These are phyloP conservation scores for Ascomycota sp. DNA, from an alignment of 2,329 filamentous ascomycete genomes.

Conservation along the genomic window DNA sequence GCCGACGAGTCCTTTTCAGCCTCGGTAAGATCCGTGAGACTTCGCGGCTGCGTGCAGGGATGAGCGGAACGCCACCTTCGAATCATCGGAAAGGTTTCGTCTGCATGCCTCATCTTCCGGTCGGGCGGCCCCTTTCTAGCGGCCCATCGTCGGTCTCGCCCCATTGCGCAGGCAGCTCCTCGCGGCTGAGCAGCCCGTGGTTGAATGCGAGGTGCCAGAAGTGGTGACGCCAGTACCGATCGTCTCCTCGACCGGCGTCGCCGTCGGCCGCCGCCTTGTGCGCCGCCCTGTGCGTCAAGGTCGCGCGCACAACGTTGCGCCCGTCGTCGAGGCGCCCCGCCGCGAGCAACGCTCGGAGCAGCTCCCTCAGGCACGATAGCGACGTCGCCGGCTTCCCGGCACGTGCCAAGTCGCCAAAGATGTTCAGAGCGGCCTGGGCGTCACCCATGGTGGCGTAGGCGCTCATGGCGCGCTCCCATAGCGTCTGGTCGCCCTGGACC, in stretches of 20 bases:
- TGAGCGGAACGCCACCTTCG: too few relatives aligned
- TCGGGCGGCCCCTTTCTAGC: too few relatives aligned
- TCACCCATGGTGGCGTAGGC: conserved; percentile 40
- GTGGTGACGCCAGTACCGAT: conserved; percentile 24
- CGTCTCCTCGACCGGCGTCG: conserved; percentile 2
- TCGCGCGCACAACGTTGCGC: conserved; percentile 11
- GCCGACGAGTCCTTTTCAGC: too few relatives aligned
- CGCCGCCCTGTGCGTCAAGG: conserved; percentile 10
- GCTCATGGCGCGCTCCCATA: conserved; percentile 52
- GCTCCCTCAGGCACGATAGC: conserved; percentile 20
- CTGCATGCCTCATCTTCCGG: too few relatives aligned
- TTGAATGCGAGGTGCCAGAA: conserved; percentile 28
- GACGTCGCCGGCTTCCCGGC: conserved; percentile 19
- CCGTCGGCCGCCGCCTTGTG: conserved; percentile 4
- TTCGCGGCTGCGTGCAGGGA: too few relatives aligned
- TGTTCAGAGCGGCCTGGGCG: conserved; percentile 23
- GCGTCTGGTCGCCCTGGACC: conserved; percentile 30
- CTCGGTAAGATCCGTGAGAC: too few relatives aligned
- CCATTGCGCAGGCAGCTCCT: conserved; percentile 6
- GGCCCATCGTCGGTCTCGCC: not conserved
- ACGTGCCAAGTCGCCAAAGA: conserved; percentile 24
- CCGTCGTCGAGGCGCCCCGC: conserved; percentile 9
- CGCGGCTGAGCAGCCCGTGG: conserved; percentile 15
- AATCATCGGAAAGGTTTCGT: too few relatives aligned
- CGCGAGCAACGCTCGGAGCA: conserved; percentile 16